Conservation (phyloP, 306 rosid genomes). For the Psophocarpus tetragonolobus region DNA sequence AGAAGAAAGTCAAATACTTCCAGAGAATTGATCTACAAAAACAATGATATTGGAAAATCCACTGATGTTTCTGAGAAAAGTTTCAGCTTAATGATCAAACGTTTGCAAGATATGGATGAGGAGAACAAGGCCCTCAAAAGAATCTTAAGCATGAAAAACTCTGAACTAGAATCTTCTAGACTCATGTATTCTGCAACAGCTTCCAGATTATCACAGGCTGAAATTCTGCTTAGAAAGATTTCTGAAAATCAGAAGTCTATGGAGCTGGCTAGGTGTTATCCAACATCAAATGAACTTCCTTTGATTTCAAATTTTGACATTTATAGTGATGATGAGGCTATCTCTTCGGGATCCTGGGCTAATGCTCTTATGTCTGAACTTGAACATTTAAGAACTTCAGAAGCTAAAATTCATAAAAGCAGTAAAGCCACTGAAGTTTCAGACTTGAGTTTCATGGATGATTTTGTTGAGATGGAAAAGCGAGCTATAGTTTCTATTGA, state of each 20-base stretch:
- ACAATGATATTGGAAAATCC: constrained; percentile 39
- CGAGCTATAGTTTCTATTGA: constrained; percentile 65
- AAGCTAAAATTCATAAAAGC: constrained; percentile 40
- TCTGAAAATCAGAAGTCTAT: constrained; percentile 49
- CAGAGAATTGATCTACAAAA: constrained; percentile 49
- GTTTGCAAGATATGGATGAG: constrained; percentile 61
- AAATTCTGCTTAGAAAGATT: constrained; percentile 47
- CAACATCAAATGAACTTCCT: constrained; percentile 46
- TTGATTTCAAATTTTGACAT: constrained; percentile 45
- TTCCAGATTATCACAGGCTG: constrained; percentile 65
- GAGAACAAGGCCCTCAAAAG: constrained; percentile 72
- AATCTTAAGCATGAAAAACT: constrained; percentile 48
- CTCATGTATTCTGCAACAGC: constrained; percentile 51
- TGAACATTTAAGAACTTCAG: constrained; percentile 54
- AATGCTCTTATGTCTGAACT: constrained; percentile 53
- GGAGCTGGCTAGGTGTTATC: constrained; percentile 45
- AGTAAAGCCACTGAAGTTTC: constrained; percentile 39
- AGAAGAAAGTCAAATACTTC: constrained; percentile 53
- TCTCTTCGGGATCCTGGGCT: constrained; percentile 73
- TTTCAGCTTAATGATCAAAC: constrained; percentile 49
- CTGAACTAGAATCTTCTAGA: constrained; percentile 59
- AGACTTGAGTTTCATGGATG: constrained; percentile 59
- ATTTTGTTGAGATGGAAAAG: constrained; percentile 80
- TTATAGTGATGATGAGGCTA: constrained; percentile 56
- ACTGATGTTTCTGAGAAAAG: constrained; percentile 44